Conservation (phyloP, 164 flowering plant species). For the Vitis cinerea region DNA sequence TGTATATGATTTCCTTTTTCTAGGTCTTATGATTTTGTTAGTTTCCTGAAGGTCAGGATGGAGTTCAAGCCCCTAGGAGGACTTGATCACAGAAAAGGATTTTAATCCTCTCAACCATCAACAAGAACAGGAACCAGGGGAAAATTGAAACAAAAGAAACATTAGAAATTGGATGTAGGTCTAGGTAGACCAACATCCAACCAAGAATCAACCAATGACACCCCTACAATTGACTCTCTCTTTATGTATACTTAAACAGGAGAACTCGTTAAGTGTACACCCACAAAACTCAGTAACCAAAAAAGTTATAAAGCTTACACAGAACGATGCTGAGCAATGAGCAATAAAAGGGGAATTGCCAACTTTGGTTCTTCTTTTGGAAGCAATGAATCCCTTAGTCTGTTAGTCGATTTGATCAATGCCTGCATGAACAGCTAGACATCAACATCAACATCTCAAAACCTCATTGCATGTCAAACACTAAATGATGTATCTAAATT, state of each 20-base stretch:
- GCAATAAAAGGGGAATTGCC: constrained; percentile 90
- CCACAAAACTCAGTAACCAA: not conserved
- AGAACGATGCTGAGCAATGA: constrained; percentile 95
- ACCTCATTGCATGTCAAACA: not conserved
- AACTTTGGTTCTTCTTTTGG: constrained; percentile 92
- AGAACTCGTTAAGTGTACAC: too few relatives aligned
- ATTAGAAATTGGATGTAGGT: not conserved
- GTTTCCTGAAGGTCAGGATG: too few relatives aligned
- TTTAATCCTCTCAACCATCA: too few relatives aligned
- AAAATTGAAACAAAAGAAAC: not conserved
- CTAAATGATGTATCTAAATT: not conserved
- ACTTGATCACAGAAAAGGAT: too few relatives aligned
- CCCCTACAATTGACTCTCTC: not conserved
- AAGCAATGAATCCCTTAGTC: constrained; percentile 87
- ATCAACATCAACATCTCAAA: not conserved
- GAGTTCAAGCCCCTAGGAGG: too few relatives aligned
- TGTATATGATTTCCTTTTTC: too few relatives aligned
- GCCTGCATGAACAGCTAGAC: constrained; percentile 52
- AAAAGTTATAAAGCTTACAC: constrained; percentile 49
- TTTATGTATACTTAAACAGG: not conserved
- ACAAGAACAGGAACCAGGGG: not conserved
- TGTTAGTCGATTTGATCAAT: constrained; percentile 78
- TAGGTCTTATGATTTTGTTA: too few relatives aligned
- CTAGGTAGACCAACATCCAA: not conserved
- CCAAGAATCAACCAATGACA: not conserved